Conservation (phyloP, 768 basidiomycete species). For the Boletus tylopilopsis region DNA sequence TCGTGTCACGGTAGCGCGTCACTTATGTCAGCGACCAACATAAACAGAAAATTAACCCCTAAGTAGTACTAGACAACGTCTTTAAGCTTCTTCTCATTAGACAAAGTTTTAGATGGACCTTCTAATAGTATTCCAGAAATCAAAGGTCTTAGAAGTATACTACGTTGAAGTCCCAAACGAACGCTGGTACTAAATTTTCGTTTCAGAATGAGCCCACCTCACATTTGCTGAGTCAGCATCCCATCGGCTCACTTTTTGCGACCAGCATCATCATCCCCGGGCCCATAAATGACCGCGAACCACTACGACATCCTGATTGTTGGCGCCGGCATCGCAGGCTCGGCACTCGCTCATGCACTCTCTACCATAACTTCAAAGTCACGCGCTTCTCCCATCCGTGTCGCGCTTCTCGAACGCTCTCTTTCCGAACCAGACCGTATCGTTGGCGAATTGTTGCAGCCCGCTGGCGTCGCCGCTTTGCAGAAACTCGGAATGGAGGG, state of each 20-base stretch:
- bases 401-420: conserved; percentile 88
- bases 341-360: conserved; percentile 82
- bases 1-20: too few species aligned
- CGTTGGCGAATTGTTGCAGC: conserved; percentile 95
- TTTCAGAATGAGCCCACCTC: not conserved
- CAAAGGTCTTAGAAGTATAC: too few species aligned
- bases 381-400: conserved; percentile 57
- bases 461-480: conserved; percentile 80
- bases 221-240: conserved; percentile 17
- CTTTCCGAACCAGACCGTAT: conserved; percentile 93
- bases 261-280: not conserved
- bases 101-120: too few species aligned
- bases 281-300: conserved; percentile 7
- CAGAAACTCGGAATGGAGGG: conserved; percentile 70
- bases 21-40: too few species aligned
- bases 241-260: not conserved
- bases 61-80: too few species aligned
- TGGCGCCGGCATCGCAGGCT: conserved; percentile 90
- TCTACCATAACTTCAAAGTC: conserved; percentile 45
- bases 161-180: too few species aligned
- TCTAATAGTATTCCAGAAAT: too few species aligned
- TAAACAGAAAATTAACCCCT: too few species aligned
- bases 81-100: too few species aligned
- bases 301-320: conserved; percentile 82
- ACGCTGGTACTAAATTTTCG: too few species aligned